These are phyloP conservation scores for Ophiostoma quercus DNA, from an alignment of 2,329 filamentous ascomycete genomes.

Conservation along the genomic window DNA sequence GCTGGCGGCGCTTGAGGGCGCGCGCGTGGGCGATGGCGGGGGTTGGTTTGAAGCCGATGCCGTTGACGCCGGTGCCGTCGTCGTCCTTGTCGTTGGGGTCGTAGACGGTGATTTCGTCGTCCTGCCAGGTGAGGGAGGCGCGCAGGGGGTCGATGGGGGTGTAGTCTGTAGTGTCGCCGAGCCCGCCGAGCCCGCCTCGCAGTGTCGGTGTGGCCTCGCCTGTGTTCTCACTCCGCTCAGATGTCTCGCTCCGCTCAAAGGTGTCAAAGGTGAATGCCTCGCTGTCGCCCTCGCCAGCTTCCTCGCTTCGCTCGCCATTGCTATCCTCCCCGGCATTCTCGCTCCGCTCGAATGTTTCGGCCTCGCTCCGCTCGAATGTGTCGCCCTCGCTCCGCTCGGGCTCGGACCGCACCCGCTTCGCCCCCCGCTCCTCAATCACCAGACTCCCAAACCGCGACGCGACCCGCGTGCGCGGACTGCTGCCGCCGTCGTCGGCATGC, in stretches of 20 bases:
- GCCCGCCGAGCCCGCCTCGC: no score
- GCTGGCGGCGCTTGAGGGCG: constrained; percentile 52
- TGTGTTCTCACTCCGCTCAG: no score
- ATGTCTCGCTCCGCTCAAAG: no score
- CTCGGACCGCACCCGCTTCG: constrained; percentile 22
- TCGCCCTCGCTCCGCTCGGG: constrained; percentile 5
- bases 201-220: not conserved
- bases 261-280: not conserved
- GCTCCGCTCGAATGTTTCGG: no score
- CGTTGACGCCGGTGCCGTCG: constrained; percentile 62
- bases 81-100: constrained; percentile 61
- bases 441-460: constrained; percentile 50
- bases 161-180: not conserved
- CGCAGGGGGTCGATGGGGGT: constrained; percentile 46
- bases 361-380: no score
- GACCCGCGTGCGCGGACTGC: constrained; percentile 50
- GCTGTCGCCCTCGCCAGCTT: no score
- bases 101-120: constrained; percentile 63
- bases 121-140: constrained; percentile 60
- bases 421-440: constrained; percentile 33
- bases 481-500: constrained; percentile 39
- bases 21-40: constrained; percentile 55
- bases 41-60: constrained; percentile 61
- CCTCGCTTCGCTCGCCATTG: no score
- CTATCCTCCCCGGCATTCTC: no score